A percentile compares a stretch with the other conserved stretches of the same genome.
These are phyloP conservation scores for Nicotiana sylvestris DNA, from an alignment of 257 asterid genomes.

Conservation along the genomic window DNA sequence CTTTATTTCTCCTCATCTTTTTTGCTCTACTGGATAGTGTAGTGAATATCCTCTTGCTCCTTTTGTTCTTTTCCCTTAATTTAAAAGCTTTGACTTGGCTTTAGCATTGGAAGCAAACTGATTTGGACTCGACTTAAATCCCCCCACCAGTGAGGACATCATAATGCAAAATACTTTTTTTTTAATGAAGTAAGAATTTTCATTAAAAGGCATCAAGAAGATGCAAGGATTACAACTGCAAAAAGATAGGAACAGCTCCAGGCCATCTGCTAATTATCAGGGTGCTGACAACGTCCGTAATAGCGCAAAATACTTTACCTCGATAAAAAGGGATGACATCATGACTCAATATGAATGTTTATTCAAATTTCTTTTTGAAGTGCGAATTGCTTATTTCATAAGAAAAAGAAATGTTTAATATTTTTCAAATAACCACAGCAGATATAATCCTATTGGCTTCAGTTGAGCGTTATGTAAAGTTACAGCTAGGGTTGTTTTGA, in stretches of 20 bases:
- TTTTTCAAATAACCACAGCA: not conserved
- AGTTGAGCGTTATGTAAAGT: not conserved
- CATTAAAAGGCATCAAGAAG: too few relatives aligned
- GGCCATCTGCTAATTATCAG: too few relatives aligned
- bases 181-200: too few relatives aligned
- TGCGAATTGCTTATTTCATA: not conserved
- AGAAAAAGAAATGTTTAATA: not conserved
- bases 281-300: not conserved
- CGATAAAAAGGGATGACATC: not conserved
- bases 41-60: not conserved
- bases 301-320: not conserved
- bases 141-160: not conserved
- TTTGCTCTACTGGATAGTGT: not conserved
- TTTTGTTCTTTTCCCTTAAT: not conserved
- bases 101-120: slow-evolving; percentile 7
- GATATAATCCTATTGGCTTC: not conserved
- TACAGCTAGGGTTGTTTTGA: not conserved
- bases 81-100: not conserved
- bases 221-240: too few relatives aligned
- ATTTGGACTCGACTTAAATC: not conserved
- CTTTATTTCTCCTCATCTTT: slow-evolving; percentile 2
- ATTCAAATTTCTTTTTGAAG: not conserved
- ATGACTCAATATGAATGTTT: not conserved
- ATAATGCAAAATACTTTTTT: not conserved
- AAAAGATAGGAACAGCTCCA: too few relatives aligned